Conservation (phyloP, 345 rosid species). For the Populus ilicifolia region DNA sequence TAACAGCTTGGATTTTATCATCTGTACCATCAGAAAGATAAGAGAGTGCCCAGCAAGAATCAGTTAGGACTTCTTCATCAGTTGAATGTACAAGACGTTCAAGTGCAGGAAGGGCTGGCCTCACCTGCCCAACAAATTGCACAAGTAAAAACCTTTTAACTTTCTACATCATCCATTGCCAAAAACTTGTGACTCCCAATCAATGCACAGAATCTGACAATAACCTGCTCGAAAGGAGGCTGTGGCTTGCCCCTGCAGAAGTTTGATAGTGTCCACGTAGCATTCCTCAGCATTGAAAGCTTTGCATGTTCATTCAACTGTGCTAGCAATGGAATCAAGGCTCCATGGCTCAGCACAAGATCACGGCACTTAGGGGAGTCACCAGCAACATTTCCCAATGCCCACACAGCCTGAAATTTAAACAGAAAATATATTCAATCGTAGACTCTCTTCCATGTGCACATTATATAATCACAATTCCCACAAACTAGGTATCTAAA, state of each 20-base stretch:
- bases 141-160: background rate
- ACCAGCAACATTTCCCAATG: slow-evolving; percentile 33
- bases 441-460: background rate
- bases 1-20: slow-evolving; percentile 33
- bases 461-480: background rate
- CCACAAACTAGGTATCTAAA: background rate
- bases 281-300: slow-evolving; percentile 32
- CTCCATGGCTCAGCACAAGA: slow-evolving; percentile 28
- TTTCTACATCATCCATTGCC: background rate
- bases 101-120: slow-evolving; percentile 25
- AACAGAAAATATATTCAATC: background rate
- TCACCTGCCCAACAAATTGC: slow-evolving; percentile 14
- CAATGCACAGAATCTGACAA: background rate
- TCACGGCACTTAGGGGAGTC: slow-evolving; percentile 34
- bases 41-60: slow-evolving; percentile 33
- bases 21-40: slow-evolving; percentile 34
- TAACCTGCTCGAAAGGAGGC: slow-evolving; percentile 30
- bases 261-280: slow-evolving; percentile 33
- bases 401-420: slow-evolving; percentile 29
- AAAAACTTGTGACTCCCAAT: background rate
- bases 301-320: slow-evolving; percentile 30
- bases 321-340: slow-evolving; percentile 21
- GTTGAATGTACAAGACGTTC: slow-evolving; percentile 26
- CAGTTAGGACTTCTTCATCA: slow-evolving; percentile 30
- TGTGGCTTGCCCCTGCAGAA: slow-evolving; percentile 35